Evolutionary conservation across 495 filamentous ascomycete species (phyloP).

Genomic region (Parathielavia appendiculata): DNA sequence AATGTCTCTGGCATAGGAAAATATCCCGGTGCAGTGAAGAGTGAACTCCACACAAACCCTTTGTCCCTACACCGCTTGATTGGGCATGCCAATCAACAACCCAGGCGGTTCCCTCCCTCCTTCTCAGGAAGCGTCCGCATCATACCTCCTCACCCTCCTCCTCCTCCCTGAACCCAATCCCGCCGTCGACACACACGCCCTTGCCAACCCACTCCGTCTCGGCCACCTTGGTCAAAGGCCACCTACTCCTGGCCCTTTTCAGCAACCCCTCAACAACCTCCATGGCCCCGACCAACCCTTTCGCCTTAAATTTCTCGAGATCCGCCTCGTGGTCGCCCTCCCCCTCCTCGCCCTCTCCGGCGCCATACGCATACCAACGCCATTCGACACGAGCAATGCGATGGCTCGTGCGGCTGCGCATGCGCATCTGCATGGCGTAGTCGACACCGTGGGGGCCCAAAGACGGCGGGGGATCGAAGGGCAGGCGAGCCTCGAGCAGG

Average conservation of each 20-base stretch:
- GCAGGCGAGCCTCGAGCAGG: constrained; percentile 83
- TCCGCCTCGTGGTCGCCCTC: constrained; percentile 46
- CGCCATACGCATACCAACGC: constrained; percentile 81
- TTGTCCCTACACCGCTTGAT: too few relatives aligned
- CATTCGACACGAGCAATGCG: constrained; percentile 93
- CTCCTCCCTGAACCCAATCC: constrained; percentile 65
- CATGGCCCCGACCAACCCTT: constrained; percentile 65
- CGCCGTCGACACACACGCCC: constrained; percentile 65
- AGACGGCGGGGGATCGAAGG: constrained; percentile 81
- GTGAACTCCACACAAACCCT: too few relatives aligned
- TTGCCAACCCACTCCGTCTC: constrained; percentile 68
- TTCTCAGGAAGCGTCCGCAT: not conserved
- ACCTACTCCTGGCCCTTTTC: constrained; percentile 70
- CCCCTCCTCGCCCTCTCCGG: constrained; percentile 48
- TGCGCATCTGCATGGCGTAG: constrained; percentile 49
- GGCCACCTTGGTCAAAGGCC: constrained; percentile 64
- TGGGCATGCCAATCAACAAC: too few relatives aligned
- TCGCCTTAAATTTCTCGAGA: constrained; percentile 47
- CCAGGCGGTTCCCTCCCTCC: too few relatives aligned
- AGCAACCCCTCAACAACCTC: constrained; percentile 75
- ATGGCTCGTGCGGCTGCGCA: constrained; percentile 74
- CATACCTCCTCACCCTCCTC: constrained; percentile 50
- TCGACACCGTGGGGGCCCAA: constrained; percentile 63
- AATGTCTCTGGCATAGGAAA: not conserved
- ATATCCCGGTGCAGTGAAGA: not conserved